Percentiles rank a stretch among this genome's conserved stretches.
Conservation (phyloP, 352 stramenopile species). For the Discostella stelligera region DNA sequence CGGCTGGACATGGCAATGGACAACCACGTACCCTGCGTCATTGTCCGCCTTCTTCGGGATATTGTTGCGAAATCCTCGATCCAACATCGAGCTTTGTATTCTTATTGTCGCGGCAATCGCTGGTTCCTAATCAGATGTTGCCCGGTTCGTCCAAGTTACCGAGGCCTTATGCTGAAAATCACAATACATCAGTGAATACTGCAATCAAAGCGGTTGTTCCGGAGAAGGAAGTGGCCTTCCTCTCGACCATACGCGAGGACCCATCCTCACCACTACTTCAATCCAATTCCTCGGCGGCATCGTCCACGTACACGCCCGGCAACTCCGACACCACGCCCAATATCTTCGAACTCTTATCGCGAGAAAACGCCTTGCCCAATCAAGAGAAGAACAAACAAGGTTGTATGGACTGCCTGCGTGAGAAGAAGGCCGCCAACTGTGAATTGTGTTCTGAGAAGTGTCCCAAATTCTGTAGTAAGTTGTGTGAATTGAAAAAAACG, state of each 20-base stretch:
- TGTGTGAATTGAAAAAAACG: constrained; percentile 41
- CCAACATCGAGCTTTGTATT: constrained; percentile 31
- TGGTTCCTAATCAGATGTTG: constrained; percentile 44
- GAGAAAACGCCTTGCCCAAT: constrained; percentile 42
- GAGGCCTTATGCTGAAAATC: constrained; percentile 15
- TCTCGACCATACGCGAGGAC: constrained; percentile 61
- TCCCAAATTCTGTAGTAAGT: constrained; percentile 47
- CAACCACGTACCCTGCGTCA: constrained; percentile 8
- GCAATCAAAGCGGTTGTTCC: not conserved
- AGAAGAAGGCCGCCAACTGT: constrained; percentile 68
- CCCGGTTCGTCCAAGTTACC: constrained; percentile 12
- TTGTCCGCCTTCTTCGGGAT: constrained; percentile 29
- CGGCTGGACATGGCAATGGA: not conserved
- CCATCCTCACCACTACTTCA: not conserved
- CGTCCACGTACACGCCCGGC: constrained; percentile 28
- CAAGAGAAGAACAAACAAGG: constrained; percentile 60
- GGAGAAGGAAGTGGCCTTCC: constrained; percentile 54
- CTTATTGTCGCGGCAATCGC: constrained; percentile 33
- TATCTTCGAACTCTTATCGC: constrained; percentile 33
- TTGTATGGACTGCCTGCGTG: constrained; percentile 65
- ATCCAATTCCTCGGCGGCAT: too few species aligned
- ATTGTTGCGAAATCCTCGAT: constrained; percentile 49
- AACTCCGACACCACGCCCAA: constrained; percentile 47
- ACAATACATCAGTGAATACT: constrained; percentile 1
- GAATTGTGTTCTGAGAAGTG: constrained; percentile 40